Base-by-base conservation (phyloP, 345 rosid genomes). In the Eucalyptus caleyi region DNA sequence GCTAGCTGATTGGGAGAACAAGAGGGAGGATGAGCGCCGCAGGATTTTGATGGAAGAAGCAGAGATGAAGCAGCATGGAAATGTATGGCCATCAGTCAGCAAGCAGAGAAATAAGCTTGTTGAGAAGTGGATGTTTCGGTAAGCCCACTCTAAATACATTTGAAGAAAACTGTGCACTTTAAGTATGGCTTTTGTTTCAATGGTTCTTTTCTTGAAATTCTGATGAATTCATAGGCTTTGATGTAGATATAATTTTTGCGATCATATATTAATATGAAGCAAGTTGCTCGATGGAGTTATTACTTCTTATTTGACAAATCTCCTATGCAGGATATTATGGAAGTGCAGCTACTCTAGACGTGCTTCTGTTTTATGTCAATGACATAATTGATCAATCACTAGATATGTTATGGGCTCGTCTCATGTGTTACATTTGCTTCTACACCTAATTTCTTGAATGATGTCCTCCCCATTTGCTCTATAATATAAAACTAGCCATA, bases 41-140 rank as follows among this genome's bases (percentile, higher is more conserved):
- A 95, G 92, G 92, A 92, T 96, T 91, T 93, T 97, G 95, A 92
- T 94, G 91, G 93, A 92, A 89, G 98, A 97, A 94, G 99, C 97
- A 88, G 95, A 95, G 93, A 89, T 72, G 90, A 95, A 96, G 93
- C 95, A 96, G 91, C 93, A 93, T 14, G 96, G 92, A 77, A 95
- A 91, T 40, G 44, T 93, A 69, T 94, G 95, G 96, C 87, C 94
- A 30, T 95, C 96, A 5, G 91, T 96, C 50, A 95, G 93, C 51
- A 94, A 92, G 62, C 95, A 91, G 37, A 92, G 91, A 44, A 93
- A 85, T 90, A 89, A 88, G 88, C 94, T 97, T 90, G 21, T 95
- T 51, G 95, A 93, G 91, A 96, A 94, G 93, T 95, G 94, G 97
- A 93, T 92, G 77, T 92, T 90, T 88, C 88, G 97, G 99, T 90